phyloP scores from a whole-genome alignment of 495 filamentous ascomycete genomes.

The Cryomyces minteri region DNA sequence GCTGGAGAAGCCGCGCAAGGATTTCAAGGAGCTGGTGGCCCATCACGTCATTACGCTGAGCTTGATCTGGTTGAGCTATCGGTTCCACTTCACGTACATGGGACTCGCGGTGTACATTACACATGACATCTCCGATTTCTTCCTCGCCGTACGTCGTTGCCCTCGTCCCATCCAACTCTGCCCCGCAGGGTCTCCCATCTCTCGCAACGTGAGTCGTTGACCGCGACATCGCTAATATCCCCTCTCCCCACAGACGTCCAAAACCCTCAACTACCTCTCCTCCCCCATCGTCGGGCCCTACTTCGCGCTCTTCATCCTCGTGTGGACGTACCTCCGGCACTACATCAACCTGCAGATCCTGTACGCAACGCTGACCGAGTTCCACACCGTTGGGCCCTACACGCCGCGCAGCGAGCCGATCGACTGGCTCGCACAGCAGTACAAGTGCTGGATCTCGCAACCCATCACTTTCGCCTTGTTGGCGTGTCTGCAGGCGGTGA shows the following conservation, averaged over 20 bases:
- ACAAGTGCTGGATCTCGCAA: conserved; percentile 24
- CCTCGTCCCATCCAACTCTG: neutral
- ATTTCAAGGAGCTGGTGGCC: conserved; percentile 85
- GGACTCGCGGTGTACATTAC: conserved; percentile 95
- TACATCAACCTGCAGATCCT: conserved; percentile 81
- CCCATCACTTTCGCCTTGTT: conserved; percentile 19
- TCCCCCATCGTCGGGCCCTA: conserved; percentile 58
- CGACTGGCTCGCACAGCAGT: conserved; percentile 22
- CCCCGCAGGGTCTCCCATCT: neutral
- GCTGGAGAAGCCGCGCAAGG: conserved; percentile 89
- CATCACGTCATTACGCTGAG: conserved; percentile 86
- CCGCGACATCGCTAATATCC: neutral
- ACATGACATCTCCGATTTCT: conserved; percentile 91
- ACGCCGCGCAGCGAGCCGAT: conserved; percentile 3
- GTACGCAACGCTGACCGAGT: conserved; percentile 68
- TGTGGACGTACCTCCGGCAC: conserved; percentile 90
- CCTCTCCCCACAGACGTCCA: conserved; percentile 48
- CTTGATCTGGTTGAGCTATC: conserved; percentile 80
- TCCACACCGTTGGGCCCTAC: conserved; percentile 70
- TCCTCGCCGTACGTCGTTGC: conserved; percentile 60
- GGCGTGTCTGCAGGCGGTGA: conserved; percentile 18
- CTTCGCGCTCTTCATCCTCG: conserved; percentile 62
- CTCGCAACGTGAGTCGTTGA: neutral
- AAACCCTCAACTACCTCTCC: conserved; percentile 85
- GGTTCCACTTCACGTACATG: conserved; percentile 97